A percentile compares a stretch with the other conserved stretches of the same genome.
Conservation (phyloP, 179 eudicot species). For the Carnegiea gigantea region DNA sequence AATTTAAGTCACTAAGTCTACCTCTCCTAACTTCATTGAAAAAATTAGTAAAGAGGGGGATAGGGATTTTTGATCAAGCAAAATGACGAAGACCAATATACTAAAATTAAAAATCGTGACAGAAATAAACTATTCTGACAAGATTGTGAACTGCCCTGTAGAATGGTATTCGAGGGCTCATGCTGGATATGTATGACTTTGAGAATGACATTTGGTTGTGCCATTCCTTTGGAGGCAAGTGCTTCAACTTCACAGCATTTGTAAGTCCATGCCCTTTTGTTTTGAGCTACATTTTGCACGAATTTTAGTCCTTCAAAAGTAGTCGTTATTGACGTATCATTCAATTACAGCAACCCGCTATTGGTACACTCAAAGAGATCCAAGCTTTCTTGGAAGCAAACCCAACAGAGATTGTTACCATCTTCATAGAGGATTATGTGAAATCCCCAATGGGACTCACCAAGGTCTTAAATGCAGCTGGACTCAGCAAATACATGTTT, state of each 20-base stretch:
- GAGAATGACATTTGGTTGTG: slow-evolving; percentile 81
- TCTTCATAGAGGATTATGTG: slow-evolving; percentile 90
- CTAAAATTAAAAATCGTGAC: too few relatives aligned
- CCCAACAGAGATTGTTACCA: slow-evolving; percentile 78
- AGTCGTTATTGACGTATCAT: background rate
- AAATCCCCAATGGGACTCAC: slow-evolving; percentile 71
- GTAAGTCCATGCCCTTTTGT: slow-evolving; percentile 45
- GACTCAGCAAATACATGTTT: slow-evolving; percentile 68
- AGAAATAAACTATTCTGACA: slow-evolving; percentile 7
- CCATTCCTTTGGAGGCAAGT: slow-evolving; percentile 82
- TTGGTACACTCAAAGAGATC: slow-evolving; percentile 68
- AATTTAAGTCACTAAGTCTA: too few relatives aligned
- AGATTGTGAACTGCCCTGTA: slow-evolving; percentile 31
- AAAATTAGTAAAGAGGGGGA: too few relatives aligned
- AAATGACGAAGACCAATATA: too few relatives aligned
- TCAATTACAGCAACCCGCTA: slow-evolving; percentile 73
- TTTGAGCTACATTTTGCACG: background rate
- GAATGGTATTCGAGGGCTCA: slow-evolving; percentile 94
- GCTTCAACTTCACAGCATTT: slow-evolving; percentile 92
- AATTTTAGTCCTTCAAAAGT: background rate
- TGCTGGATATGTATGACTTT: slow-evolving; percentile 96
- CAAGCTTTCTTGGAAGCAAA: slow-evolving; percentile 56
- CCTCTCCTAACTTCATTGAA: too few relatives aligned
- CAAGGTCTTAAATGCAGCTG: slow-evolving; percentile 70
- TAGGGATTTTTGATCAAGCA: too few relatives aligned